A percentile compares a stretch with the other conserved stretches of the same genome.
Conservation (phyloP, 768 basidiomycete genomes). For the Russula abietina region DNA sequence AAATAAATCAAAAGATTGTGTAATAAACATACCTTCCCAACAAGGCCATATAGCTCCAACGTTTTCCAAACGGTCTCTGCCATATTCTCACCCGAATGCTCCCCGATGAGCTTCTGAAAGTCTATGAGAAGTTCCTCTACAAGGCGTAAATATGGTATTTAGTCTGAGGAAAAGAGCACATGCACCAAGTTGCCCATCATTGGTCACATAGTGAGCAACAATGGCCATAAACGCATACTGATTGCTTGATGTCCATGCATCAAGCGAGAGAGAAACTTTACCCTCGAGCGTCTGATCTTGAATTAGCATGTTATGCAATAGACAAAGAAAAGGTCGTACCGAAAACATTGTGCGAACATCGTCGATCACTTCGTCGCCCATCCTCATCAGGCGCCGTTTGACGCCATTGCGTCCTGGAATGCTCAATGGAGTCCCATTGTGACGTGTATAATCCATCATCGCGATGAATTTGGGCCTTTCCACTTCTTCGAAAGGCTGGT, state of each 20-base stretch:
- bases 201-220: not conserved
- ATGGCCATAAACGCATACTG: not conserved
- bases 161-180: not conserved
- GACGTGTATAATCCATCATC: not conserved
- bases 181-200: not conserved
- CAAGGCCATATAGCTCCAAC: not conserved
- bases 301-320: not conserved
- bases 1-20: not conserved
- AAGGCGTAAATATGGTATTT: not conserved
- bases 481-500: not conserved
- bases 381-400: not conserved
- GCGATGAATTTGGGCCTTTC: constrained; percentile 1
- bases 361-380: not conserved
- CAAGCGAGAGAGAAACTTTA: not conserved
- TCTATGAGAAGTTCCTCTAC: not conserved
- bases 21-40: not conserved
- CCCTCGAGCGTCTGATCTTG: not conserved
- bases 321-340: not conserved
- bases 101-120: not conserved
- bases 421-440: not conserved
- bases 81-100: not conserved
- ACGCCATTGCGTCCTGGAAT: not conserved
- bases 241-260: constrained; percentile 7
- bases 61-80: not conserved
- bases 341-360: not conserved